Evolutionary conservation across 768 basidiomycete species (phyloP).

Genomic region (Trametes sanguinea): DNA sequence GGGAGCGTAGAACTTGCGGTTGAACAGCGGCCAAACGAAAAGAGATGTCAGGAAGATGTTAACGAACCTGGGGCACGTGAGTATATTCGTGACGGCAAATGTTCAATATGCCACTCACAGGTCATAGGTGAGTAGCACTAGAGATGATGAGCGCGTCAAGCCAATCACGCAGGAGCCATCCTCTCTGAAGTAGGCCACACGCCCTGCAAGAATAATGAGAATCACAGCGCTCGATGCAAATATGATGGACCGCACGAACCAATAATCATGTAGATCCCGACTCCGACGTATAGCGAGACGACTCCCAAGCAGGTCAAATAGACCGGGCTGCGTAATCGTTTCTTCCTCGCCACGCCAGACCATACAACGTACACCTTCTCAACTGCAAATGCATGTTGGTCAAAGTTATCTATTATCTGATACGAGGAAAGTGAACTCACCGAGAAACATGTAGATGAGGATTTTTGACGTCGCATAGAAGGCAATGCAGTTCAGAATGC

Average conservation of each 20-base stretch:
- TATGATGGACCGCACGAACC: conserved; percentile 31
- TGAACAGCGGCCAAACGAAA: conserved; percentile 50
- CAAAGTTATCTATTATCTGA: too few relatives aligned
- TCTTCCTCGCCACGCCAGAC: conserved; percentile 36
- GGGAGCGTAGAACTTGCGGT: conserved; percentile 36
- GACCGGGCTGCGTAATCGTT: conserved; percentile 42
- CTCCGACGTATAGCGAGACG: conserved; percentile 40
- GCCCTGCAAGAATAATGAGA: conserved; percentile 30
- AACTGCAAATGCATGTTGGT: conserved; percentile 28
- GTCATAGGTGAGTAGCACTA: conserved; percentile 50
- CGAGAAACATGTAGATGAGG: conserved; percentile 50
- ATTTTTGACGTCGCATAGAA: conserved; percentile 47
- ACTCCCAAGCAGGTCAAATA: conserved; percentile 43
- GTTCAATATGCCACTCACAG: conserved; percentile 36
- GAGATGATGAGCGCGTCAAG: conserved; percentile 43
- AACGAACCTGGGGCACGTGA: conserved; percentile 28
- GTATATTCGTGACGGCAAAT: background rate
- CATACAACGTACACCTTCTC: conserved; percentile 52
- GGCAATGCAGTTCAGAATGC: conserved; percentile 46
- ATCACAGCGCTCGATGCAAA: too few relatives aligned
- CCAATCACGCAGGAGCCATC: conserved; percentile 52
- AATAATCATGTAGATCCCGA: conserved; percentile 42
- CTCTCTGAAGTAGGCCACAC: conserved; percentile 37
- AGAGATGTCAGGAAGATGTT: conserved; percentile 43
- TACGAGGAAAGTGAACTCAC: conserved; percentile 19